Evolutionary conservation across 1,139 yeast species (phyloP).

Genomic region (Geotrichum carabidarum): DNA sequence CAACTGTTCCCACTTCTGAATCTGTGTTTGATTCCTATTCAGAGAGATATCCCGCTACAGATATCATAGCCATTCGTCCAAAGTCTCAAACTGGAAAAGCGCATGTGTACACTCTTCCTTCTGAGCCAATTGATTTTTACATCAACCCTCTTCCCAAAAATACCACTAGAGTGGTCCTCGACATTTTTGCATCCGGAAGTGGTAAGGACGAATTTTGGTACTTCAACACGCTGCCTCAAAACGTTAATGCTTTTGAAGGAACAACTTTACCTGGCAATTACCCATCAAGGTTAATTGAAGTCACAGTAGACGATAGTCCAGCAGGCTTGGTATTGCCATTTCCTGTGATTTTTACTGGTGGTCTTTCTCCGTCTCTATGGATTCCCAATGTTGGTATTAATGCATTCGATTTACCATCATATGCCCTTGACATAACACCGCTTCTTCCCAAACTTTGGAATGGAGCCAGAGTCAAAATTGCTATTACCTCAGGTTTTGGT

Average conservation of each 20-base stretch:
- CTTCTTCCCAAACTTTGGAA: conserved; percentile 61
- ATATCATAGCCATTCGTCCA: conserved; percentile 19
- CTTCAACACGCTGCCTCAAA: conserved; percentile 53
- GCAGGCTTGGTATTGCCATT: conserved; percentile 40
- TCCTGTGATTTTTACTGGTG: conserved; percentile 67
- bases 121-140: conserved; percentile 30
- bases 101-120: conserved; percentile 25
- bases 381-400: conserved; percentile 65
- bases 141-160: conserved; percentile 47
- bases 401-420: conserved; percentile 65
- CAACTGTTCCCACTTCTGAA: background rate
- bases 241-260: conserved; percentile 38
- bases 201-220: conserved; percentile 85
- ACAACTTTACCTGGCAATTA: conserved; percentile 43
- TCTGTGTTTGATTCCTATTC: conserved; percentile 17
- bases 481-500: conserved; percentile 55
- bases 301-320: conserved; percentile 32
- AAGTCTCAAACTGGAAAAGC: conserved; percentile 1
- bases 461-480: conserved; percentile 27
- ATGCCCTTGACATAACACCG: conserved; percentile 63
- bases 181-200: conserved; percentile 68
- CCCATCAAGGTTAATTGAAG: conserved; percentile 38
- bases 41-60: conserved; percentile 17
- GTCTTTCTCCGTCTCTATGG: conserved; percentile 75
- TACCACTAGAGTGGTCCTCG: conserved; percentile 54